Conservation (phyloP, 768 basidiomycete species). For the Cystofilobasidium capitatum region DNA sequence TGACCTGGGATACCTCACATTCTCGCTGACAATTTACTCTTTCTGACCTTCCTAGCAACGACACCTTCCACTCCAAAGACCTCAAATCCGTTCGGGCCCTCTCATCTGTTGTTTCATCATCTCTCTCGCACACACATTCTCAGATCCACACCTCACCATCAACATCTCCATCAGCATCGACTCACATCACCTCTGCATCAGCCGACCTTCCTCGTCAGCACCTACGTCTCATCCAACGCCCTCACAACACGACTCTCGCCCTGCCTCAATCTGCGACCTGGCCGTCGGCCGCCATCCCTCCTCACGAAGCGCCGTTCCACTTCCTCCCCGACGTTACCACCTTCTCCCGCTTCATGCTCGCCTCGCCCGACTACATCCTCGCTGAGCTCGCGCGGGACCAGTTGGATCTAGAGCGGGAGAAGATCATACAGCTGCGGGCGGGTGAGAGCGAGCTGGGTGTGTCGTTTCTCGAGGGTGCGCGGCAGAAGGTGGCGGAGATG, state of each 20-base stretch:
- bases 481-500: conserved; percentile 64
- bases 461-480: conserved; percentile 69
- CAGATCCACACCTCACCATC: conserved; percentile 1
- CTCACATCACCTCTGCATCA: conserved; percentile 14
- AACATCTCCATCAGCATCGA: conserved; percentile 4
- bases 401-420: conserved; percentile 61
- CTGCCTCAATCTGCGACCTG: conserved; percentile 83
- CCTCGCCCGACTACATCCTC: conserved; percentile 74
- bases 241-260: conserved; percentile 88
- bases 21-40: not conserved
- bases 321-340: conserved; percentile 83
- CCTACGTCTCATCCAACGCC: conserved; percentile 78
- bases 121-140: too few relatives aligned
- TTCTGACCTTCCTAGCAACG: conserved; percentile 36
- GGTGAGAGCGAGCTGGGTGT: conserved; percentile 62
- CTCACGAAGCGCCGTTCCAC: conserved; percentile 88
- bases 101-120: not conserved
- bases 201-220: conserved; percentile 28
- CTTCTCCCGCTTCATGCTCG: conserved; percentile 93
- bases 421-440: conserved; percentile 53
- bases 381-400: conserved; percentile 63
- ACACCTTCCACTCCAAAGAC: conserved; percentile 78
- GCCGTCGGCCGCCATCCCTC: conserved; percentile 85
- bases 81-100: conserved; percentile 61
- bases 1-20: not conserved